A percentile compares a stretch with the other conserved stretches of the same genome.
phyloP scores from a whole-genome alignment of 495 filamentous ascomycete genomes.

The Podospora comata region DNA sequence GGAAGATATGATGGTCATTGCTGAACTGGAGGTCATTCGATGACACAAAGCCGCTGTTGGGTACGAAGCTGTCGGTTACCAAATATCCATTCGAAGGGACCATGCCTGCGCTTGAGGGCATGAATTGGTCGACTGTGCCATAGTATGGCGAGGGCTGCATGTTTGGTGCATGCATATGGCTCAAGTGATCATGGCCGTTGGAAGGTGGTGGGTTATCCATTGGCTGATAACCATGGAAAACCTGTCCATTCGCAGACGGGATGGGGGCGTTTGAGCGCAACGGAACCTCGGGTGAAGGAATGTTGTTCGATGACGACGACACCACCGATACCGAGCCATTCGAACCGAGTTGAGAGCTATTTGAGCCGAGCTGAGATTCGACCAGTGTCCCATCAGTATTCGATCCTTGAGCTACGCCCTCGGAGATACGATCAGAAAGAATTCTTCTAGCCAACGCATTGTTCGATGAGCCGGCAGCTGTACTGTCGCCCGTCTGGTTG shows the following conservation, averaged over 20 bases:
- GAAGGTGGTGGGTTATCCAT: background rate
- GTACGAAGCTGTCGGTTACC: background rate
- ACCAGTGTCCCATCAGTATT: background rate
- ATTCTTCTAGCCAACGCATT: background rate
- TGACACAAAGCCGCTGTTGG: slow-evolving; percentile 5
- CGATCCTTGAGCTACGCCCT: background rate
- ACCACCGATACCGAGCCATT: slow-evolving; percentile 4
- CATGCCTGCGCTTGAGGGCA: background rate
- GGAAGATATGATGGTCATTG: background rate
- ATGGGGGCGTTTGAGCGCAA: background rate
- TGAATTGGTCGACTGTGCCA: background rate
- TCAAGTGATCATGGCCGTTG: background rate
- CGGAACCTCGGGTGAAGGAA: background rate
- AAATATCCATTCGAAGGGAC: background rate
- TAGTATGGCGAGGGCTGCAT: background rate
- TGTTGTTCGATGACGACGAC: slow-evolving; percentile 5
- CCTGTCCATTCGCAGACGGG: background rate
- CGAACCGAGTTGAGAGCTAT: background rate
- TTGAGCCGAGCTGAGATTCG: background rate
- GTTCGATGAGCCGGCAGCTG: background rate
- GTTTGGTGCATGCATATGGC: background rate
- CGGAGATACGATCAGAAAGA: background rate
- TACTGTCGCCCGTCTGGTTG: background rate
- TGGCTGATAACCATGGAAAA: background rate
- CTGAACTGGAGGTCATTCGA: slow-evolving; percentile 8